These are phyloP conservation scores for Populus simonii DNA, from an alignment of 345 rosid species.

Conservation along the genomic window DNA sequence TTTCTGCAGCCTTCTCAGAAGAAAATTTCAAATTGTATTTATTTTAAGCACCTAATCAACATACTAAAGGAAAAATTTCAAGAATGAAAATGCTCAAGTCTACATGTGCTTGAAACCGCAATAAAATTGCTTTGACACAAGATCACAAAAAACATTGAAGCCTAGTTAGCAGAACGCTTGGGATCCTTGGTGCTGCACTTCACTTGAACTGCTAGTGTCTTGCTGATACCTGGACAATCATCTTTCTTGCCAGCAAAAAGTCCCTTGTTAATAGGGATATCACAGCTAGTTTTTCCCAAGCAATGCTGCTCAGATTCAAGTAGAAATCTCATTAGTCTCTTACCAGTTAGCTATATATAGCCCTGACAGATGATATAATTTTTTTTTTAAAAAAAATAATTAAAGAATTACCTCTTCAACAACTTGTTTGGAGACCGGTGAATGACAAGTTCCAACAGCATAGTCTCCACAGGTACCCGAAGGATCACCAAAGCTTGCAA, in stretches of 20 bases:
- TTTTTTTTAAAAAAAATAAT: not conserved
- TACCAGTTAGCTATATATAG: not conserved
- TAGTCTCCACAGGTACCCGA: constrained; percentile 61
- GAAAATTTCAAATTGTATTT: too few relatives aligned
- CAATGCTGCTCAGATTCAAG: constrained; percentile 40
- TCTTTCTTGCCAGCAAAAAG: constrained; percentile 38
- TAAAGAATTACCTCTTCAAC: constrained; percentile 47
- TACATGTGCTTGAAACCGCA: not conserved
- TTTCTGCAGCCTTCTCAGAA: too few relatives aligned
- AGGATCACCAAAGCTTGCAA: constrained; percentile 83
- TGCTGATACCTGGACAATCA: constrained; percentile 39
- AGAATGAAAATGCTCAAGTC: not conserved
- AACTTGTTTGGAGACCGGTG: constrained; percentile 48
- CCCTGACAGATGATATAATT: not conserved
- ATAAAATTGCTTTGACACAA: not conserved
- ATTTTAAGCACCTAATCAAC: not conserved
- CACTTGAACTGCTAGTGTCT: constrained; percentile 70
- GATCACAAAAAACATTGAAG: not conserved
- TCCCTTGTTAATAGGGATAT: constrained; percentile 44
- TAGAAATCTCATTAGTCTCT: not conserved
- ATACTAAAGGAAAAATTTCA: not conserved
- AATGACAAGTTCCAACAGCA: constrained; percentile 50
- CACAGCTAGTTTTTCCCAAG: constrained; percentile 56
- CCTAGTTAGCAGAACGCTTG: not conserved
- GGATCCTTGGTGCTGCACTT: constrained; percentile 37